Conservation (phyloP, 2,329 filamentous ascomycete species). For the Cercospora zeina region DNA sequence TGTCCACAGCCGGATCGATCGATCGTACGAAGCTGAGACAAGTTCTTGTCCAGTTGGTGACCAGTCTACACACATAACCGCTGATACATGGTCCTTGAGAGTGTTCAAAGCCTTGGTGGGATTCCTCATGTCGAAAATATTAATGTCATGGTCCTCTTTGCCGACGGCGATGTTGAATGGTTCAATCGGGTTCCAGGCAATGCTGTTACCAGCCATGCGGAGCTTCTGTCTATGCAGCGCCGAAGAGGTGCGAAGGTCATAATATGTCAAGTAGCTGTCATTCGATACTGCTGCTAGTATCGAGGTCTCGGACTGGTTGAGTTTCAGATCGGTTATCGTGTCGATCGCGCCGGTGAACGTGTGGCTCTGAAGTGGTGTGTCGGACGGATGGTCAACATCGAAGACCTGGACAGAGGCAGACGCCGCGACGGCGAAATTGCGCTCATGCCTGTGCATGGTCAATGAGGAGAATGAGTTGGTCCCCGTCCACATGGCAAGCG, state of each 20-base stretch:
- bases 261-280: constrained; percentile 84
- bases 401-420: constrained; percentile 83
- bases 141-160: constrained; percentile 90
- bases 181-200: constrained; percentile 96
- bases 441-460: constrained; percentile 75
- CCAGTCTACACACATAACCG: constrained; percentile 96
- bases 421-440: constrained; percentile 73
- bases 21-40: constrained; percentile 84
- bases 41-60: constrained; percentile 92
- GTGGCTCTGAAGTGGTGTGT: constrained; percentile 75
- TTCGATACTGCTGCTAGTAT: constrained; percentile 81
- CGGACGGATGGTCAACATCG: constrained; percentile 76
- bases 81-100: constrained; percentile 83
- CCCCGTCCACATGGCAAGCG: constrained; percentile 81
- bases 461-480: constrained; percentile 78
- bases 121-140: constrained; percentile 85
- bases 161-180: constrained; percentile 92
- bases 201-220: constrained; percentile 76
- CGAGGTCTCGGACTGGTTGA: constrained; percentile 93
- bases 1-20: constrained; percentile 83
- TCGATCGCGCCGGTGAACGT: constrained; percentile 86
- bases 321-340: constrained; percentile 83
- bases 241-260: constrained; percentile 84
- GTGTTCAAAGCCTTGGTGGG: constrained; percentile 78
- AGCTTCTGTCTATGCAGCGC: constrained; percentile 80